Evolutionary conservation across 1,139 yeast species (phyloP).

Genomic region (Debaryomyces sp.): DNA sequence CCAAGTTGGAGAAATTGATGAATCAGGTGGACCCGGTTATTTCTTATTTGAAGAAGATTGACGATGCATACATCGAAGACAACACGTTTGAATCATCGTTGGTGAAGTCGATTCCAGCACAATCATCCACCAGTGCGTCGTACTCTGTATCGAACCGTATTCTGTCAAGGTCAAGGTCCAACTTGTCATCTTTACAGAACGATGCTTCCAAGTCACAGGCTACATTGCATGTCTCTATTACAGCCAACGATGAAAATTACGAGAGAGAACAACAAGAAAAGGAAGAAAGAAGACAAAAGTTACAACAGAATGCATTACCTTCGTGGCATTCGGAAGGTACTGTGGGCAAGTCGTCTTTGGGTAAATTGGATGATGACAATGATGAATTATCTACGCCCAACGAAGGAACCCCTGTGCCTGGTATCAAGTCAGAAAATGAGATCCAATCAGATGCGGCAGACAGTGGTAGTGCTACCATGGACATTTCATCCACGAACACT

Average conservation of each 20-base stretch:
- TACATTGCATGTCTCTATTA: constrained; percentile 85
- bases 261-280: constrained; percentile 66
- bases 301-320: constrained; percentile 93
- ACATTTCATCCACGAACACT: constrained; percentile 7
- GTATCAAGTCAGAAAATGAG: constrained; percentile 12
- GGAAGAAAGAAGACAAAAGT: constrained; percentile 69
- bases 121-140: constrained; percentile 64
- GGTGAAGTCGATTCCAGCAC: constrained; percentile 82
- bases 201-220: constrained; percentile 59
- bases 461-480: constrained; percentile 11
- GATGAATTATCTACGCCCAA: constrained; percentile 11
- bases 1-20: constrained; percentile 82
- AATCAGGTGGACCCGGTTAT: constrained; percentile 88
- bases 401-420: constrained; percentile 21
- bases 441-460: constrained; percentile 8
- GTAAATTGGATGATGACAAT: constrained; percentile 51
- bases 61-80: constrained; percentile 82
- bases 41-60: constrained; percentile 79
- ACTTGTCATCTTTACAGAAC: constrained; percentile 34
- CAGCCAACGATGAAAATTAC: constrained; percentile 84
- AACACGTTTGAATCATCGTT: constrained; percentile 83
- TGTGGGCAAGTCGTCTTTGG: constrained; percentile 61
- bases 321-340: constrained; percentile 95
- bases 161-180: constrained; percentile 32
- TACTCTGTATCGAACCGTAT: constrained; percentile 52